Evolutionary conservation across 1,284 basidiomycete species (phyloP), one percentile per base, ranked within the genome.

Genomic region (Somion occarium): DNA sequence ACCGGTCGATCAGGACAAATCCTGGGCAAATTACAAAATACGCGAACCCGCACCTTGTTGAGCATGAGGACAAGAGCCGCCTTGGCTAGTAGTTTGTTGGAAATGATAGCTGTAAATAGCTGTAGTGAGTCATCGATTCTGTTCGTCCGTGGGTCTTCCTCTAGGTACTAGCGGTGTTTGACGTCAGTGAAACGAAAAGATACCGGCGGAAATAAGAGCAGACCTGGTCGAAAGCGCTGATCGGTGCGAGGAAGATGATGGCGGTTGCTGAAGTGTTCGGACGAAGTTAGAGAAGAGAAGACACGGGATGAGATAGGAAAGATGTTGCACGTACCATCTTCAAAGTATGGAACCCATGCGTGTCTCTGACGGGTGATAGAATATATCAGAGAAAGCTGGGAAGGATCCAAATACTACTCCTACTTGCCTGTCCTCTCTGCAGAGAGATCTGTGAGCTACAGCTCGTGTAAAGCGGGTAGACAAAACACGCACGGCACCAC

Each of bases 211-310:
- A 19, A 48, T 22, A 19, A 25, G 23, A 19, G 53, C 68, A 57
- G 59, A 82, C 86, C 79, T 88, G 87, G 72, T 91, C 88, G 62
- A 87, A 91, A 39, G 88, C 88, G 60, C 85, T 88, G 58, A 91
- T 85, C 34, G 88, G 88, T 48, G 87, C 88, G 48, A 87, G 69
- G 63, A 87, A 88, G 61, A 88, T 86, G 61, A 87, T 82, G 20
- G 84, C 85, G 46, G 81, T 84, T 5, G 85, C 83, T 85, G 44
- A 22, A 49, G 47, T 39, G 26, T 18, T 39, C 13, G 30, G 34
- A 38, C 49, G 51, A 53, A 38, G 50, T 24, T 44, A 50, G 27
- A 20, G 9, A 50, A 24, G 26, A 39, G 41, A 34, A 41, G 38
- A 30, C 37, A 34, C 44, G 27, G 45, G 41, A 53, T 45, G 44